These are phyloP conservation scores for Alternaria burnsii DNA, from an alignment of 2,329 filamentous ascomycete species.

Conservation along the genomic window DNA sequence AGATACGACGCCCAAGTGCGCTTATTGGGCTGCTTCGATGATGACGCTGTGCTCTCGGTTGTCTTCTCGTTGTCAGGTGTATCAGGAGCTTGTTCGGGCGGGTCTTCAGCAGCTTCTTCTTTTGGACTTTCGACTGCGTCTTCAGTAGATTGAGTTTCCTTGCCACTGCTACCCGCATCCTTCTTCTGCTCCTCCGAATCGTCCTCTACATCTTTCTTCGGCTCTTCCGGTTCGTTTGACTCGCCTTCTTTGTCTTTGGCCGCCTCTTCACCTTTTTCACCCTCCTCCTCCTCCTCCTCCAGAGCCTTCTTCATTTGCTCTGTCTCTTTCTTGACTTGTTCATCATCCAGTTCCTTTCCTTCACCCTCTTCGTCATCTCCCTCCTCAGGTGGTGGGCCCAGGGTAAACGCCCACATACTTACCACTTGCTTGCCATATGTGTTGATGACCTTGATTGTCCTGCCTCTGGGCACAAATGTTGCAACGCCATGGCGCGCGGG, in stretches of 20 bases:
- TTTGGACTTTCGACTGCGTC: slow-evolving; percentile 21
- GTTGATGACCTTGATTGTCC: slow-evolving; percentile 61
- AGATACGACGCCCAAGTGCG: slow-evolving; percentile 52
- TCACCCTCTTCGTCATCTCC: slow-evolving; percentile 36
- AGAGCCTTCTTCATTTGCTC: slow-evolving; percentile 33
- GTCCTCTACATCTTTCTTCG: slow-evolving; percentile 15
- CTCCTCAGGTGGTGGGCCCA: slow-evolving; percentile 55
- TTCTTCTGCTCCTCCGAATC: slow-evolving; percentile 2
- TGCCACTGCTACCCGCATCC: slow-evolving; percentile 9
- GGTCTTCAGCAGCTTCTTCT: slow-evolving; percentile 30
- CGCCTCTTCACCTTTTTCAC: slow-evolving; percentile 14
- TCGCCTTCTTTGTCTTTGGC: slow-evolving; percentile 9
- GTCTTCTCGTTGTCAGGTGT: slow-evolving; percentile 26
- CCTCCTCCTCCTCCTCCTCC: slow-evolving; percentile 24
- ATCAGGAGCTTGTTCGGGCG: slow-evolving; percentile 44
- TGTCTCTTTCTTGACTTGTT: slow-evolving; percentile 37
- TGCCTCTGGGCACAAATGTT: slow-evolving; percentile 59
- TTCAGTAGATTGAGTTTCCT: slow-evolving; percentile 14
- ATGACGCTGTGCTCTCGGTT: slow-evolving; percentile 16
- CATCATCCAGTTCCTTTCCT: slow-evolving; percentile 32
- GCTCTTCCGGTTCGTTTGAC: background rate
- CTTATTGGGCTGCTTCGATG: slow-evolving; percentile 33
- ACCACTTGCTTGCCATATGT: slow-evolving; percentile 61
- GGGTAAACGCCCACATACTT: slow-evolving; percentile 60
- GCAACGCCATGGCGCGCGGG: slow-evolving; percentile 60